Evolutionary conservation across 192 early-diverging fungal genomes (phyloP).

Genomic region (Coemansia reversa): DNA sequence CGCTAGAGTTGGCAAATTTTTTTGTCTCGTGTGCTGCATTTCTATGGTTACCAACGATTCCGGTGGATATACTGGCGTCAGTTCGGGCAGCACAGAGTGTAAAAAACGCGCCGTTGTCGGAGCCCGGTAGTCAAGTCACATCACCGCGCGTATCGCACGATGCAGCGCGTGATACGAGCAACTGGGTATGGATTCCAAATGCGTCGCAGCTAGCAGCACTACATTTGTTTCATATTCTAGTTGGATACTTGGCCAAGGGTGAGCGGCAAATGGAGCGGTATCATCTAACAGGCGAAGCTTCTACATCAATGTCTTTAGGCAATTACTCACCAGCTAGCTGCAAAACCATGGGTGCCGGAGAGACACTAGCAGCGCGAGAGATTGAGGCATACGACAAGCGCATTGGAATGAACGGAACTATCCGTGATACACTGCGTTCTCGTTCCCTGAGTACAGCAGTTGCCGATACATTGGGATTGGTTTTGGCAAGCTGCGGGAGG

Average conservation of each 20-base stretch:
- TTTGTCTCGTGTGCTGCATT: constrained; percentile 23
- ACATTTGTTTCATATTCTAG: constrained; percentile 27
- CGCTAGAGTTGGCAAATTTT: constrained; percentile 31
- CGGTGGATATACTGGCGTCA: constrained; percentile 10
- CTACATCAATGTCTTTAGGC: background rate
- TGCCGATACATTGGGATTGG: constrained; percentile 25
- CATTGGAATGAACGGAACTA: constrained; percentile 32
- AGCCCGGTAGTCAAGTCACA: background rate
- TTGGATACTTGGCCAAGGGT: constrained; percentile 38
- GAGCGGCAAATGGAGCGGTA: constrained; percentile 47
- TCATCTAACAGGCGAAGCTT: constrained; percentile 17
- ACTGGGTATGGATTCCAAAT: constrained; percentile 35
- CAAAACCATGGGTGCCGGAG: background rate
- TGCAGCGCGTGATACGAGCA: background rate
- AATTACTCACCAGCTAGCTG: background rate
- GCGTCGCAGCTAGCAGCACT: constrained; percentile 27
- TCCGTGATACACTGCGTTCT: constrained; percentile 29
- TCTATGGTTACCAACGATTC: constrained; percentile 38
- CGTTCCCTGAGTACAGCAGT: constrained; percentile 17
- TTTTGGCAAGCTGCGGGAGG: constrained; percentile 19
- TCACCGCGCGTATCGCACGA: background rate
- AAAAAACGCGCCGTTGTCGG: background rate
- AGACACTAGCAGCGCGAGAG: background rate
- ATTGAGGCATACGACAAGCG: constrained; percentile 25
- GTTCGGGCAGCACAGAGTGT: background rate